Conservation (phyloP, 169 alveolate genomes). For the Ichthyophthirius multifiliis region DNA sequence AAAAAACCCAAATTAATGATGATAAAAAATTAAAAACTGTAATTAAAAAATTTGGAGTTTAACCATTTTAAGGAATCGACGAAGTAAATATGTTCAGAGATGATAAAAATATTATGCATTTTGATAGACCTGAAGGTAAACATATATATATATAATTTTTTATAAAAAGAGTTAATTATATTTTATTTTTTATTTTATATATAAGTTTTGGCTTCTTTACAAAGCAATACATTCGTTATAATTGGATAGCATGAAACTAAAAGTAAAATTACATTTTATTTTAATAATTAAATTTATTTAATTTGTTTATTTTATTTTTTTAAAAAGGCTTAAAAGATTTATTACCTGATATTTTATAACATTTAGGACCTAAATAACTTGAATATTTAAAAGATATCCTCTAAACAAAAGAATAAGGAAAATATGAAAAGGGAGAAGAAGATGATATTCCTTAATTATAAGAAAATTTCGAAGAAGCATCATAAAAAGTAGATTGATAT, state of each 20-base stretch:
- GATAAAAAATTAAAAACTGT: constrained; percentile 91
- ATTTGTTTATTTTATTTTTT: too few species aligned
- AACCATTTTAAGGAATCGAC: constrained; percentile 92
- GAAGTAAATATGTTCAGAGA: constrained; percentile 94
- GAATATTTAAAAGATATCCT: constrained; percentile 46
- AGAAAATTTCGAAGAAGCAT: constrained; percentile 57
- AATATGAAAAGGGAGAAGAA: constrained; percentile 52
- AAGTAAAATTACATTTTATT: too few species aligned
- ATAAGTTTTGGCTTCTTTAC: constrained; percentile 70
- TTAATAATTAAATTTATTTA: too few species aligned
- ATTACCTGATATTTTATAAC: constrained; percentile 63
- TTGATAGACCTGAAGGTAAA: constrained; percentile 86
- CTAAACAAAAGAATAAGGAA: too few species aligned
- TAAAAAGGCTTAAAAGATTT: constrained; percentile 43
- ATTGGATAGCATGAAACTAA: constrained; percentile 92
- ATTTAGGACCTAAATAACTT: constrained; percentile 65
- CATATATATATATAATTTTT: too few species aligned
- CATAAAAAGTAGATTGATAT: too few species aligned
- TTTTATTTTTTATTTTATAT: background rate
- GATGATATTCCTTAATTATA: constrained; percentile 60
- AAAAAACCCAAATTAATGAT: constrained; percentile 86
- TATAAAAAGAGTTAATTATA: too few species aligned
- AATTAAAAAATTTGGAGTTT: constrained; percentile 91
- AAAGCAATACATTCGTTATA: constrained; percentile 93
- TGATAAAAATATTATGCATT: constrained; percentile 91